phyloP scores from a whole-genome alignment of 352 stramenopile genomes.

The Pythium phragmitis region DNA sequence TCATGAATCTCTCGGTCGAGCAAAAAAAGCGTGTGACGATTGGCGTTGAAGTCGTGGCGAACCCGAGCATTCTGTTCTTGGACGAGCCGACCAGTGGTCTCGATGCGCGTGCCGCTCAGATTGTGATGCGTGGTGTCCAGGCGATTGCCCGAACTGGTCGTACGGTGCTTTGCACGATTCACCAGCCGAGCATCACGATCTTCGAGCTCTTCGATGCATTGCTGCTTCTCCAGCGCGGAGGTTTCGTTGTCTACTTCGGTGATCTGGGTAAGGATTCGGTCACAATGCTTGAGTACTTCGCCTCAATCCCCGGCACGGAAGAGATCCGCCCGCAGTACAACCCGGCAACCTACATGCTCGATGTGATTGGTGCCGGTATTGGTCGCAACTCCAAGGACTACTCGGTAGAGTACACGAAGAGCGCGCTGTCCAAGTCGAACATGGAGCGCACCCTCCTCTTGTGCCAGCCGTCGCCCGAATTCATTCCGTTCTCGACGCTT shows the following conservation, averaged over 20 bases:
- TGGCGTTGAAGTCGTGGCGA: conserved; percentile 90
- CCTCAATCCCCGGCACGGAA: conserved; percentile 69
- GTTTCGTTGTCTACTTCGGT: conserved; percentile 80
- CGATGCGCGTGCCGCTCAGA: conserved; percentile 80
- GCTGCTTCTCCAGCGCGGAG: conserved; percentile 74
- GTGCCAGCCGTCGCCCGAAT: conserved; percentile 17
- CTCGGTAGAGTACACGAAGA: conserved; percentile 53
- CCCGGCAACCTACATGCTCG: conserved; percentile 89
- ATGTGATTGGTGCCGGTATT: conserved; percentile 77
- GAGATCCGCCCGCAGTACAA: conserved; percentile 83
- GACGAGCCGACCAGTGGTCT: conserved; percentile 91
- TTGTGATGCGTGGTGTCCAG: conserved; percentile 88
- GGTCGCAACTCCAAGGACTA: conserved; percentile 56
- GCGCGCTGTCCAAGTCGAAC: conserved; percentile 34
- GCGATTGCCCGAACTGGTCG: conserved; percentile 84
- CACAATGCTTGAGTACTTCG: conserved; percentile 90
- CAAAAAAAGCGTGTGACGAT: conserved; percentile 93
- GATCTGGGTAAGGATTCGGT: conserved; percentile 81
- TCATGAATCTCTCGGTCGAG: conserved; percentile 84
- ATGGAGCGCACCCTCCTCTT: conserved; percentile 26
- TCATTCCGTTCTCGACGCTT: conserved; percentile 44
- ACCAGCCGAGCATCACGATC: conserved; percentile 78
- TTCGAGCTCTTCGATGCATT: conserved; percentile 92
- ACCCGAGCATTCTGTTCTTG: conserved; percentile 93
- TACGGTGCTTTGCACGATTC: conserved; percentile 76